Percentiles rank a stretch among this genome's conserved stretches.
phyloP scores from a whole-genome alignment of 2,329 filamentous ascomycete species.

The Fusarium sp. region DNA sequence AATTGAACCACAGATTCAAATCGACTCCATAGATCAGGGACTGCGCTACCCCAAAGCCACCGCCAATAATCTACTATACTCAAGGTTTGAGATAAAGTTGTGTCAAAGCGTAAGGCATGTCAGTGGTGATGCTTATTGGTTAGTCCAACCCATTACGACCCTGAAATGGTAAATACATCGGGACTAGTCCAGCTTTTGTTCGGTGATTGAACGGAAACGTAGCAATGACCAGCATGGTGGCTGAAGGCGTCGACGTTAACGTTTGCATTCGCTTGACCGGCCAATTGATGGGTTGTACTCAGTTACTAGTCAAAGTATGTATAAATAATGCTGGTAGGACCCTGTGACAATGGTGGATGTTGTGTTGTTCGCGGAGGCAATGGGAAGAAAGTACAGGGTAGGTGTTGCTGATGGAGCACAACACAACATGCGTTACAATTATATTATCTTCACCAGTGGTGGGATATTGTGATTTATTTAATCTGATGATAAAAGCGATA shows the following conservation, averaged over 20 bases:
- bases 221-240: neutral
- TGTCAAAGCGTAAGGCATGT: neutral
- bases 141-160: neutral
- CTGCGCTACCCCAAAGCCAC: neutral
- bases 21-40: neutral
- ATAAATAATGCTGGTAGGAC: too few species aligned
- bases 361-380: accelerated
- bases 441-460: too few species aligned
- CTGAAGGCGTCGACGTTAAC: accelerated
- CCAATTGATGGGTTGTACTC: neutral
- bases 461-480: too few species aligned
- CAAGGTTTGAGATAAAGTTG: slow-evolving; percentile 6
- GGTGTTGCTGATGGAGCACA: too few species aligned
- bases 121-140: neutral
- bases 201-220: neutral
- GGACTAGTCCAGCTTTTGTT: neutral
- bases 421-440: too few species aligned
- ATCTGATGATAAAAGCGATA: too few species aligned
- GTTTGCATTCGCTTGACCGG: neutral
- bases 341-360: neutral
- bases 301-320: too few species aligned
- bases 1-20: too few species aligned
- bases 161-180: neutral
- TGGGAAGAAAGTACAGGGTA: neutral
- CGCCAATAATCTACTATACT: accelerated